Base-by-base conservation (phyloP, 2,329 filamentous ascomycete genomes). In the Arthrobotrys conoides region DNA sequence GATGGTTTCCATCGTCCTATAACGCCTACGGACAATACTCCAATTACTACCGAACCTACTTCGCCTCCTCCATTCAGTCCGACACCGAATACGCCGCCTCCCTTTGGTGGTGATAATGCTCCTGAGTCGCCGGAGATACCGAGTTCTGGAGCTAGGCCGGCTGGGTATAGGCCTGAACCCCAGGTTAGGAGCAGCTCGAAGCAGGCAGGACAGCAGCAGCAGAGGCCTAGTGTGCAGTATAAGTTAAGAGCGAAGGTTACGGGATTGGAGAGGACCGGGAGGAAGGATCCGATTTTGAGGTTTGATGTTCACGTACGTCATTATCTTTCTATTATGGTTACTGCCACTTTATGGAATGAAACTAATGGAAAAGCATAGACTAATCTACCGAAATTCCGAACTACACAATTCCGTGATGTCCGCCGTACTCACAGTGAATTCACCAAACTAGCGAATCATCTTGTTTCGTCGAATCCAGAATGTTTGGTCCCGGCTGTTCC, bases 391-490 rank as follows among this genome's bases (percentile, higher is more conserved):
- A 95, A 95, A 82, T 99, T 97, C 85, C 90, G 96, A 82, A 99
- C 96, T 0, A 99, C 96, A 4, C 96, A 99, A 84, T 99, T 97
- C 86, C 94, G 96, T 83, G 96, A 99, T 85, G 94, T 99, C 81
- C 92, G 96, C 82, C 93, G 96, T 78, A 91, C 96, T 79, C 96
- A 99, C 85, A 94, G 93, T 59, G 96, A 99, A 84, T 99, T 99
- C 83, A 88, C 93, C 80, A 99, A 98, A 85, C 91, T 99, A n/a
- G 93, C 92, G 71, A 93, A 97, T 76, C 96, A 99, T 84, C 87
- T 99, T 72, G 94, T 97, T 84, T 97, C 95, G 24, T 94, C 95
- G n/a, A 98, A 98, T 83, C 96, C 96, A 2, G 96, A 99, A 85
- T 92, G 94, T 8, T 88, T 99, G 53, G 95, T 99, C 6, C 96